phyloP scores from a whole-genome alignment of 306 rosid genomes.

The Herpetospermum pedunculosum region DNA sequence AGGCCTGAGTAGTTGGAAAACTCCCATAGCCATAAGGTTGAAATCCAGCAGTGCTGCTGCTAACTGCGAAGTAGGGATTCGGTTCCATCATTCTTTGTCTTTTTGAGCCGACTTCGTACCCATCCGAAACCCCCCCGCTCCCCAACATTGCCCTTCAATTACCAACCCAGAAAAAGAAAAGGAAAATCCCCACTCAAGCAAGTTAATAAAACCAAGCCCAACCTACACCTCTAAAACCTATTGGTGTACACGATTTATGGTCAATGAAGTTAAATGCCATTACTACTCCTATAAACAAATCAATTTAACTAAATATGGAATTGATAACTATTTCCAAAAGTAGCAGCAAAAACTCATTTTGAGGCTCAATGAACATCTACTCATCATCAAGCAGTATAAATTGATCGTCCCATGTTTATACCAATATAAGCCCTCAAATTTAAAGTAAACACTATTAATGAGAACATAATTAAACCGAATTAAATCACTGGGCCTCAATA shows the following conservation, averaged over 20 bases:
- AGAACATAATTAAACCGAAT: neutral
- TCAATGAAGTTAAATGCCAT: slow-evolving; percentile 25
- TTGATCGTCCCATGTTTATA: neutral
- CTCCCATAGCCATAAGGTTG: slow-evolving; percentile 37
- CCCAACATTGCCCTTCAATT: slow-evolving; percentile 99
- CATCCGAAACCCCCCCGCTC: slow-evolving; percentile 99
- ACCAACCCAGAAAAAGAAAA: slow-evolving; percentile 54
- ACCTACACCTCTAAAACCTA: slow-evolving; percentile 68
- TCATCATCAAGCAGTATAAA: slow-evolving; percentile 1
- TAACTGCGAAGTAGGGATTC: slow-evolving; percentile 99
- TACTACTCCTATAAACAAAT: slow-evolving; percentile 1
- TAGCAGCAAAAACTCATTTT: neutral
- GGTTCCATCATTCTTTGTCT: slow-evolving; percentile 99
- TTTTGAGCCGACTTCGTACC: slow-evolving; percentile 99
- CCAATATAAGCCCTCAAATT: neutral
- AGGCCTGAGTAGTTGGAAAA: slow-evolving; percentile 35
- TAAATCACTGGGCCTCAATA: neutral
- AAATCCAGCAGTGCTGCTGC: slow-evolving; percentile 57
- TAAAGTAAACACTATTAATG: neutral
- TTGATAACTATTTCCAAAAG: neutral
- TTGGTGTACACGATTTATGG: slow-evolving; percentile 5
- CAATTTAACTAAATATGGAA: neutral
- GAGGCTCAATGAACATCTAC: neutral
- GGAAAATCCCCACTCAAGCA: slow-evolving; percentile 90
- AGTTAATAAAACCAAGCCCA: slow-evolving; percentile 94